Percentiles rank a stretch among this genome's conserved stretches.
phyloP scores from a whole-genome alignment of 495 filamentous ascomycete genomes.

The Friedmanniomyces simplex region DNA sequence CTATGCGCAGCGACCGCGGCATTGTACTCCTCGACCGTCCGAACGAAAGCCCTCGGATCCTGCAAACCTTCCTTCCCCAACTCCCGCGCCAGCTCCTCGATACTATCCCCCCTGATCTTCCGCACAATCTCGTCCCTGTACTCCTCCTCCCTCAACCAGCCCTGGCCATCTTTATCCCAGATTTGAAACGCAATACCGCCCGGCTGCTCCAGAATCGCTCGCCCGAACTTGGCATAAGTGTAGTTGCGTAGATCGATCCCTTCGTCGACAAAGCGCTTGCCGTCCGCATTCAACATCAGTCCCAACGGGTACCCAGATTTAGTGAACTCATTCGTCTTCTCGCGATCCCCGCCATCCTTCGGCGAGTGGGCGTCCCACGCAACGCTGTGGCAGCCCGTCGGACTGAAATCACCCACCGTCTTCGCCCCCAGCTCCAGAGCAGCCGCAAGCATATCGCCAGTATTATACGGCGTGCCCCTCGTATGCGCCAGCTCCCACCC shows the following conservation, averaged over 20 bases:
- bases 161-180: constrained; percentile 41
- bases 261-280: constrained; percentile 53
- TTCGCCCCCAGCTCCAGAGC: constrained; percentile 27
- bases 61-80: constrained; percentile 36
- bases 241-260: constrained; percentile 52
- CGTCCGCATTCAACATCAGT: constrained; percentile 48
- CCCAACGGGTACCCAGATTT: constrained; percentile 58
- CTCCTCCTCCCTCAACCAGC: constrained; percentile 46
- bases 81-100: constrained; percentile 45
- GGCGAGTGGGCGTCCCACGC: constrained; percentile 53
- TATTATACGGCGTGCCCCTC: constrained; percentile 52
- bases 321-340: constrained; percentile 51
- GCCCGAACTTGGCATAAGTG: constrained; percentile 53
- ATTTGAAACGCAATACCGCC: constrained; percentile 49
- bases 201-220: constrained; percentile 45
- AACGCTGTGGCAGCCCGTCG: constrained; percentile 45
- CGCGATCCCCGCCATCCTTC: constrained; percentile 40
- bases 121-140: constrained; percentile 44
- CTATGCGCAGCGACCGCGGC: constrained; percentile 35
- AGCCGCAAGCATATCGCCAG: constrained; percentile 42
- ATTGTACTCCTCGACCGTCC: constrained; percentile 44
- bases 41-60: constrained; percentile 34
- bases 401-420: constrained; percentile 8
- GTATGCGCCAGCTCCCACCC: constrained; percentile 52
- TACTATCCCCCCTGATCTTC: constrained; percentile 37